Evolutionary conservation across 2,329 filamentous ascomycete genomes (phyloP).

Genomic region (Exophiala mesophila): DNA sequence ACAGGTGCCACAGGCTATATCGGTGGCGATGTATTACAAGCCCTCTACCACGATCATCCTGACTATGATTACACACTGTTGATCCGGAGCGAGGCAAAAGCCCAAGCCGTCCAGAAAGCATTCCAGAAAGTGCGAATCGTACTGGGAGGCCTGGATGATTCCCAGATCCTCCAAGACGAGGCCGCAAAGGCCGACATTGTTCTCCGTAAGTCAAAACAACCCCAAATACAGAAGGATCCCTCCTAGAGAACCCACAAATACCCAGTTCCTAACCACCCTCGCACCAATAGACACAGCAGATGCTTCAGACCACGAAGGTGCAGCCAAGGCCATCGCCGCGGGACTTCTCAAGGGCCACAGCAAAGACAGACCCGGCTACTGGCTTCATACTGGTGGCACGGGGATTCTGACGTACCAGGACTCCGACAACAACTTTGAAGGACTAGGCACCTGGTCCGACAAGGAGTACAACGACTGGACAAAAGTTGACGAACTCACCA

Average conservation of each 20-base stretch:
- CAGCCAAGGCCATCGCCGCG: constrained; percentile 38
- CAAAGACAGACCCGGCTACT: constrained; percentile 33
- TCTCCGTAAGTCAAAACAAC: constrained; percentile 32
- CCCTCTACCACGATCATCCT: constrained; percentile 40
- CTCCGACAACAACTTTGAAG: constrained; percentile 33
- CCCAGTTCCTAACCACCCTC: too few relatives aligned
- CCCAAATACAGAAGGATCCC: too few relatives aligned
- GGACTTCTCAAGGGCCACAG: constrained; percentile 28
- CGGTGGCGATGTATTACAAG: constrained; percentile 47
- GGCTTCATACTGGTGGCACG: constrained; percentile 43
- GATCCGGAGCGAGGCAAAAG: constrained; percentile 41
- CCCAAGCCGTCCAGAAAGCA: constrained; percentile 33
- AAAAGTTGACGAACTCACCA: constrained; percentile 37
- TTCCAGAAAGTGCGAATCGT: constrained; percentile 40
- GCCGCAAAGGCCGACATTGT: constrained; percentile 45
- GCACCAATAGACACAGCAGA: constrained; percentile 30
- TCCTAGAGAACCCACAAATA: too few relatives aligned
- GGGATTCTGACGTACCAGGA: constrained; percentile 38
- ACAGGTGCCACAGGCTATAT: constrained; percentile 52
- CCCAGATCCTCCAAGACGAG: constrained; percentile 37
- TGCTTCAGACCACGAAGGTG: constrained; percentile 38
- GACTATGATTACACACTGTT: constrained; percentile 41
- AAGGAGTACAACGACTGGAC: constrained; percentile 45
- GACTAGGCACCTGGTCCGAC: constrained; percentile 36
- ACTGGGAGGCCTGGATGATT: constrained; percentile 39